These are phyloP conservation scores for Piper betle DNA, from an alignment of 164 flowering plant genomes.

Conservation along the genomic window DNA sequence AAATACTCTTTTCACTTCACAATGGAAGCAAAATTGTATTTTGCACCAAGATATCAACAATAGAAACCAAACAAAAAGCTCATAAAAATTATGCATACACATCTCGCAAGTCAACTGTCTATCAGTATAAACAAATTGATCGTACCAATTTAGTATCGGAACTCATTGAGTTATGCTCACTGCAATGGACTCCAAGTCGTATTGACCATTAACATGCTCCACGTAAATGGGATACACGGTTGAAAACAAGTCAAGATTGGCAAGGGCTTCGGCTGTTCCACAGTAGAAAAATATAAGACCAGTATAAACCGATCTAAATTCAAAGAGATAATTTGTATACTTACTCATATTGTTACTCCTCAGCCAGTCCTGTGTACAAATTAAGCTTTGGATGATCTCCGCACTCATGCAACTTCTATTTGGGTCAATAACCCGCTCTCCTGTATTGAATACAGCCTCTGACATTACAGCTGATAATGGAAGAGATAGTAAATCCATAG, in stretches of 20 bases:
- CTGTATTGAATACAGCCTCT: constrained; percentile 3
- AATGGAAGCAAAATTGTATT: no score
- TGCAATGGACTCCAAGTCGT: not conserved
- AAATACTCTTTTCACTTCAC: no score
- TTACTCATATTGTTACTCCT: not conserved
- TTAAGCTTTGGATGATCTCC: constrained; percentile 5
- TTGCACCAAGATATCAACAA: no score
- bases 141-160: no score
- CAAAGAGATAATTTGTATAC: not conserved
- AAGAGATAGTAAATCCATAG: constrained; percentile 4
- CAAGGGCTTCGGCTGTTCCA: not conserved
- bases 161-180: not conserved
- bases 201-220: not conserved
- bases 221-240: not conserved
- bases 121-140: no score
- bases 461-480: constrained; percentile 5
- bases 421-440: constrained; percentile 4
- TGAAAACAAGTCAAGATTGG: not conserved
- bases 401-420: constrained; percentile 2
- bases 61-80: no score
- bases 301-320: no score
- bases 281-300: no score
- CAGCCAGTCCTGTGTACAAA: constrained; percentile 10
- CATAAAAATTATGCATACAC: no score
- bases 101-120: no score